Evolutionary conservation across 306 rosid genomes (phyloP).

Genomic region (Delonix regia): DNA sequence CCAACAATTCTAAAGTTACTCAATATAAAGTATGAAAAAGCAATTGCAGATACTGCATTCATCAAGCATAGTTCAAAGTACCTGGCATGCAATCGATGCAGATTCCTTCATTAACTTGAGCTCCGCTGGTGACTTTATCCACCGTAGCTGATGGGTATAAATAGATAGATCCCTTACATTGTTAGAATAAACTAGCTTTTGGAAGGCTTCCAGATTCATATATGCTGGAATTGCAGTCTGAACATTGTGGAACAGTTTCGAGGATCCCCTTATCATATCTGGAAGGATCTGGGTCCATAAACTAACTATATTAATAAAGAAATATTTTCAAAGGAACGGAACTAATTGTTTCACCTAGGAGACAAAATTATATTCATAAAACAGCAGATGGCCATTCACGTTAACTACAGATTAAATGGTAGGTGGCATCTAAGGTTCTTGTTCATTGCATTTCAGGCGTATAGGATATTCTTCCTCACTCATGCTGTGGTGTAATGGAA

Average conservation of each 20-base stretch:
- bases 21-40: background rate
- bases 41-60: background rate
- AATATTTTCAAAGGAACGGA: constrained; percentile 7
- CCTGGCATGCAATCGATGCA: constrained; percentile 96
- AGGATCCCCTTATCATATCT: constrained; percentile 63
- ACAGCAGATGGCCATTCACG: background rate
- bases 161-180: constrained; percentile 59
- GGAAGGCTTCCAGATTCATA: constrained; percentile 67
- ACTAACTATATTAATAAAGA: constrained; percentile 38
- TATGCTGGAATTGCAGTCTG: constrained; percentile 72
- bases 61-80: constrained; percentile 37
- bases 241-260: constrained; percentile 75
- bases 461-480: constrained; percentile 7
- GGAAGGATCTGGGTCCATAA: constrained; percentile 85
- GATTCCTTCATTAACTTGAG: constrained; percentile 83
- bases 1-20: background rate
- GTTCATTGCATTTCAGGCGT: background rate
- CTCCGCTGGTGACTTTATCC: constrained; percentile 92
- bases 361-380: constrained; percentile 12
- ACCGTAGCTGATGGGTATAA: constrained; percentile 72
- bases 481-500: background rate
- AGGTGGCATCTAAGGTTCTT: background rate
- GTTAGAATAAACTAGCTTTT: constrained; percentile 52
- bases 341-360: constrained; percentile 9
- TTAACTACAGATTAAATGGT: background rate